Evolutionary conservation across 2,329 filamentous ascomycete species (phyloP).

Genomic region (Ophiocordyceps unilateralis): DNA sequence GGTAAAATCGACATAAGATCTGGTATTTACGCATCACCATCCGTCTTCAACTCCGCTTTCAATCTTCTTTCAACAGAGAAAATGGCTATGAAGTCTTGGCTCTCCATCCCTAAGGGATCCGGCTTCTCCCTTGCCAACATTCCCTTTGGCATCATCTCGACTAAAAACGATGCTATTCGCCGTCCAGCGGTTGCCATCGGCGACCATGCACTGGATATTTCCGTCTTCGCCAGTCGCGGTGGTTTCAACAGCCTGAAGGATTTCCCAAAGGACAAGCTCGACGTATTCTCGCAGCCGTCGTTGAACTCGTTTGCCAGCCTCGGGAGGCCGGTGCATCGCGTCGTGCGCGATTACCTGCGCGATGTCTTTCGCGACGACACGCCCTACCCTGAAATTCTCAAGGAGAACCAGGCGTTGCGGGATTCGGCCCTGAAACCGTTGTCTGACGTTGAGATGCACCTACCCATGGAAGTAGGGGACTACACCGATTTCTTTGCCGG

Average conservation of each 20-base stretch:
- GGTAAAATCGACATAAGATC: too few species aligned
- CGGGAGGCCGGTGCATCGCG: constrained; percentile 50
- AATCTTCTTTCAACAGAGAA: neutral
- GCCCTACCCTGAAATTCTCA: constrained; percentile 14
- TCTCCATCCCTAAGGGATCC: constrained; percentile 8
- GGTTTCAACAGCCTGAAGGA: constrained; percentile 17
- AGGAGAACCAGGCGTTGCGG: constrained; percentile 17
- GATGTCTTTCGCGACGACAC: constrained; percentile 42
- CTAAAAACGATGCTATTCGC: constrained; percentile 32
- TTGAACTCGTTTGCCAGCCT: constrained; percentile 26
- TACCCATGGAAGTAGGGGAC: constrained; percentile 64
- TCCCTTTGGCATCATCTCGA: constrained; percentile 68
- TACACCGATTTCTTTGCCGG: constrained; percentile 80
- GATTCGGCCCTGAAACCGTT: constrained; percentile 12
- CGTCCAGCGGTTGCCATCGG: constrained; percentile 59
- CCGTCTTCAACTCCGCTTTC: neutral
- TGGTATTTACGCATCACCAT: neutral
- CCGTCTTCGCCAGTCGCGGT: constrained; percentile 31
- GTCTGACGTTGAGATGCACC: constrained; percentile 42
- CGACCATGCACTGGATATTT: constrained; percentile 52
- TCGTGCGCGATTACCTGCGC: constrained; percentile 51
- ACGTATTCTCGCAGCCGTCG: constrained; percentile 11
- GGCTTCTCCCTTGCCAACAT: constrained; percentile 63
- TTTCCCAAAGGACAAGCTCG: constrained; percentile 1
- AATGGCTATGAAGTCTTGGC: constrained; percentile 8